Base-by-base conservation (phyloP, 2,329 filamentous ascomycete genomes). In the Elsinoe perseae region DNA sequence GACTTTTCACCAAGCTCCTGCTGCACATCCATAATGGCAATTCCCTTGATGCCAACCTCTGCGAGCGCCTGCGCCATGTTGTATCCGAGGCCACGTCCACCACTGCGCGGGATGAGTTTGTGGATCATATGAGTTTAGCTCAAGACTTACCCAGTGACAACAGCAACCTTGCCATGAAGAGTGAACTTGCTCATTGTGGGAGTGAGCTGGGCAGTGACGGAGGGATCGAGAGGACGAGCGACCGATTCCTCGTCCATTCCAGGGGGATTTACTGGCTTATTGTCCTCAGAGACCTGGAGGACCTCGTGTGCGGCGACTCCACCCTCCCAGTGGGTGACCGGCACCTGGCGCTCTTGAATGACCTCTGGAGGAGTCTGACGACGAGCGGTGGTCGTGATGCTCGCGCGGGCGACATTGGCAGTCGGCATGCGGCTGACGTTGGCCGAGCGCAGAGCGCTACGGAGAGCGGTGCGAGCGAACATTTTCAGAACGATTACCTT, bases 31-130 rank as follows among this genome's bases (percentile, higher is more conserved):
- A 91, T 83, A 67, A 90, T 86, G 66, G 85, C 79, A 56, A 90
- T 79, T 50, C 83, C 83, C 72, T 85, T 83, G 50, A 85, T 83
- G 58, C 87, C 86, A 54, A 85, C 86, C 73, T 91, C 86, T 50
- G 85, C 83, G 61, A 87, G 84, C 56, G 85, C 87, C 59, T 85
- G 82, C 48, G 86, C 86, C 84, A 90, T 90, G 74, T 85, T 79
- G 77, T 87, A 87, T 50, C 87, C 87, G 4, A 91, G 77, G 66
- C 87, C 86, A 64, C 86, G 84, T 60, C 85, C 87, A 69, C 84
- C 87, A 66, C 85, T 85, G 59, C 58, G 44, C 56, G 34, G 30
- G 55, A 63, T 75, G 61, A 74, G 62, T 46, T 58, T 52, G 21
- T 46, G 36, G 23, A 32, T n/a, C 61, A 18, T 52, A 18, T 32